Evolutionary conservation across 2,329 filamentous ascomycete genomes (phyloP).

Genomic region (Calonectria montana): DNA sequence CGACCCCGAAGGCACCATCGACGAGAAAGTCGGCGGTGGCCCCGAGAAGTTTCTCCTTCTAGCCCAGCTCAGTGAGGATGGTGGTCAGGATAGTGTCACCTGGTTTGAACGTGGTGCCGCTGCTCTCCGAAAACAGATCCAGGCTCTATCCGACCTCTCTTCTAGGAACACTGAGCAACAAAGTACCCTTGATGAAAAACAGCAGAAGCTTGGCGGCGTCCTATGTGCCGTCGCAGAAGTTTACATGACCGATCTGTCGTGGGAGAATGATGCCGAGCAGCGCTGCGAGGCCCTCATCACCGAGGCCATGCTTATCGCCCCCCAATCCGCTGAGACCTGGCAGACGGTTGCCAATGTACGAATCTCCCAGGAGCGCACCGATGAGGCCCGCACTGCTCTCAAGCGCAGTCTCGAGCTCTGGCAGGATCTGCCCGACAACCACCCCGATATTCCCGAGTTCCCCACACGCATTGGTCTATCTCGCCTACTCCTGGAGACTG

Average conservation of each 20-base stretch:
- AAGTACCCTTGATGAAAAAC: constrained; percentile 71
- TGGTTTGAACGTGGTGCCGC: constrained; percentile 80
- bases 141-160: constrained; percentile 64
- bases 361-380: constrained; percentile 84
- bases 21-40: constrained; percentile 81
- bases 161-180: constrained; percentile 54
- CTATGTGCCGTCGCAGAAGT: constrained; percentile 95
- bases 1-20: constrained; percentile 78
- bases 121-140: constrained; percentile 78
- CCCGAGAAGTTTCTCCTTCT: constrained; percentile 96
- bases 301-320: constrained; percentile 87
- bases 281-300: constrained; percentile 90
- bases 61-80: constrained; percentile 85
- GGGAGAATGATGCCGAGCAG: constrained; percentile 89
- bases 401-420: constrained; percentile 84
- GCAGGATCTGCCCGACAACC: constrained; percentile 79
- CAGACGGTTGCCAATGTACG: constrained; percentile 95
- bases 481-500: constrained; percentile 89
- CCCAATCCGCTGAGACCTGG: constrained; percentile 86
- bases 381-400: constrained; percentile 85
- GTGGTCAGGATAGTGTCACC: constrained; percentile 71
- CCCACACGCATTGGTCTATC: constrained; percentile 85
- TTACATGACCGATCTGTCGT: constrained; percentile 98
- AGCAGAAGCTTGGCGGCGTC: constrained; percentile 86
- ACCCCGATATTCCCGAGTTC: constrained; percentile 84